Evolutionary conservation across 208 protist genomes (phyloP).

Genomic region (Porcisia hertigi): DNA sequence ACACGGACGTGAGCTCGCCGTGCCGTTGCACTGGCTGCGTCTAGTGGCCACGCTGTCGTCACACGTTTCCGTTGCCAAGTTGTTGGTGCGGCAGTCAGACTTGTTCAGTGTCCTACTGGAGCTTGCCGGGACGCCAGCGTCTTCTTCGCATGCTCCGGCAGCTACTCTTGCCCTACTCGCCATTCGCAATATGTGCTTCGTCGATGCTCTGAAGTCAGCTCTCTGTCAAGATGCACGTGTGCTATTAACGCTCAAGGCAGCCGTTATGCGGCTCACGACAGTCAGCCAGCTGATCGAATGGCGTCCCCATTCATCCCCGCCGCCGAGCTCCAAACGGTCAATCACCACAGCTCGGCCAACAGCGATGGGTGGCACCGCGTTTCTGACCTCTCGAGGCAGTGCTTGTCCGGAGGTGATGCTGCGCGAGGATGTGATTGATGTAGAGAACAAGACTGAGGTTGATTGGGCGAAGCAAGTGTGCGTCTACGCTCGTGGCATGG

Average conservation of each 20-base stretch:
- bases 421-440: slow-evolving; percentile 24
- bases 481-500: slow-evolving; percentile 13
- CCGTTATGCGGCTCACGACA: slow-evolving; percentile 37
- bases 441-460: slow-evolving; percentile 18
- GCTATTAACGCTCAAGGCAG: slow-evolving; percentile 69
- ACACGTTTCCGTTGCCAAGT: slow-evolving; percentile 39
- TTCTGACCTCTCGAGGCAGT: not conserved
- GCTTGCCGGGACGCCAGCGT: slow-evolving; percentile 30
- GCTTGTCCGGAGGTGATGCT: slow-evolving; percentile 10
- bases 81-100: slow-evolving; percentile 34
- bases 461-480: slow-evolving; percentile 33
- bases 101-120: slow-evolving; percentile 74
- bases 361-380: not conserved
- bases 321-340: not conserved
- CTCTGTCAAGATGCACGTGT: slow-evolving; percentile 79
- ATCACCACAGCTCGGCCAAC: not conserved
- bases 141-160: not conserved
- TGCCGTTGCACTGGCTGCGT: slow-evolving; percentile 49
- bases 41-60: slow-evolving; percentile 69
- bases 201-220: slow-evolving; percentile 49
- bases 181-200: slow-evolving; percentile 82
- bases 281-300: slow-evolving; percentile 32
- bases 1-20: slow-evolving; percentile 11
- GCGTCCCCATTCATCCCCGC: not conserved
- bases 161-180: slow-evolving; percentile 65